Base-by-base conservation (phyloP, 1,139 yeast genomes). In the Pichiaceae sp. region DNA sequence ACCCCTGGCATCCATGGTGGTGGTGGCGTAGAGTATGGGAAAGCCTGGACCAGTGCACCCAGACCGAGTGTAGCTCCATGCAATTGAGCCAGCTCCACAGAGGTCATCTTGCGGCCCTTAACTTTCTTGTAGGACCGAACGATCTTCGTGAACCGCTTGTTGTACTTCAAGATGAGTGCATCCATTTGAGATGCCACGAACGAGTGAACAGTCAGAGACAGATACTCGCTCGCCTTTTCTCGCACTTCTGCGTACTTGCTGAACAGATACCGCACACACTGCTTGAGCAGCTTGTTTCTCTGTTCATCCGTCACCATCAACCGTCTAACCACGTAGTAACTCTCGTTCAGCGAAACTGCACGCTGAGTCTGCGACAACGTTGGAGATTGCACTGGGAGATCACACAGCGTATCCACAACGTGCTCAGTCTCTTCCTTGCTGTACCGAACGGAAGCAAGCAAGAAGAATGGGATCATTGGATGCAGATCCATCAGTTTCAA, bases 41-140 rank as follows among this genome's bases (percentile, higher is more conserved):
- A 91, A 0, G 98, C 97, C 40, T 83, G 79, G 2, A 91, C 77
- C 31, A 91, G 64, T 0, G 97, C 83, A 3, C 97, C 95, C 11
- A 91, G 64, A 0, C 97, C 97, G 20, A 93, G 63, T 0, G 91
- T 82, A 2, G 96, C 89, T 2, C 93, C 95, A 53, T 91, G 98
- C 6, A 89, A 62, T 11, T 62, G 21, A 34, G 37, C 41, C 1
- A 61, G 50, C 42, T 76, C 75, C 4, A 67, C 69, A 4, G 33
- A 35, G 28, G 60, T 50, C 0, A 70, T 47, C 21, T 48, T 35
- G 57, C 49, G 29, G 14, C 46, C 49, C 20, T 49, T 49, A n/a
- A 30, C 32, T 26, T 36, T 34, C 58, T 53, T 54, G 42, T 60
- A 57, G 35, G 62, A 28, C 38, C 44, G 54, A 29, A 78, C 49